Percentiles rank a stretch among this genome's conserved stretches.
Conservation (phyloP, 2,329 filamentous ascomycete genomes). For the Lasiodiplodia hormozganensis region DNA sequence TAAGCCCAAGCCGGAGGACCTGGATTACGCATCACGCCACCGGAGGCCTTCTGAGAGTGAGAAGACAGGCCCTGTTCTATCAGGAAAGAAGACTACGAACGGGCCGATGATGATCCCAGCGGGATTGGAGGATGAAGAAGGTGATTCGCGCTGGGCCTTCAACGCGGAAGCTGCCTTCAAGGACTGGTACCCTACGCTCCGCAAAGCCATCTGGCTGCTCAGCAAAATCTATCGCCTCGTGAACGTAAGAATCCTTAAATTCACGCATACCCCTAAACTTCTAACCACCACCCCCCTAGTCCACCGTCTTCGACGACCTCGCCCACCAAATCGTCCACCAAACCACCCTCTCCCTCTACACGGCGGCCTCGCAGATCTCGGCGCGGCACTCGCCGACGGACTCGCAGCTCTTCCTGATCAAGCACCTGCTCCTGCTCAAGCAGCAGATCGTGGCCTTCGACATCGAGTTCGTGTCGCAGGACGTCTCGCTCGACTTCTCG, state of each 20-base stretch:
- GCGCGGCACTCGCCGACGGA: conserved; percentile 71
- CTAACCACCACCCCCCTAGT: conserved; percentile 48
- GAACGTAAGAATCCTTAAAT: conserved; percentile 57
- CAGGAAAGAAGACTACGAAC: conserved; percentile 60
- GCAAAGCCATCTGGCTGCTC: conserved; percentile 72
- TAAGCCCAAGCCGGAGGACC: conserved; percentile 68
- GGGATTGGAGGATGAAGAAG: conserved; percentile 58
- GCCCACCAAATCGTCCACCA: conserved; percentile 87
- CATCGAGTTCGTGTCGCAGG: conserved; percentile 75
- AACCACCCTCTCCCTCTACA: conserved; percentile 81
- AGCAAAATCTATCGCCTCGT: conserved; percentile 74
- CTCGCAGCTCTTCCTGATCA: conserved; percentile 89
- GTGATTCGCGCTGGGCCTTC: conserved; percentile 59
- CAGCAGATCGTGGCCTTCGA: conserved; percentile 96
- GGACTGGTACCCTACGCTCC: conserved; percentile 71
- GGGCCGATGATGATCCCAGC: conserved; percentile 38
- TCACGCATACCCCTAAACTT: not conserved
- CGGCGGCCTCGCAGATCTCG: conserved; percentile 75
- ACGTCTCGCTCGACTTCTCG: conserved; percentile 70
- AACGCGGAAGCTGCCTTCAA: conserved; percentile 64
- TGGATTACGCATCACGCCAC: conserved; percentile 67
- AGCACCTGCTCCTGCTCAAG: conserved; percentile 92
- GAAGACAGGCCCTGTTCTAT: conserved; percentile 54
- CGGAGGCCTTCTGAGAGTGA: conserved; percentile 51
- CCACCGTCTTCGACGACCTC: conserved; percentile 73